A percentile compares a stretch with the other conserved stretches of the same genome.
These are phyloP conservation scores for Metschnikowia sp. DNA, from an alignment of 805 yeast species.

Conservation along the genomic window DNA sequence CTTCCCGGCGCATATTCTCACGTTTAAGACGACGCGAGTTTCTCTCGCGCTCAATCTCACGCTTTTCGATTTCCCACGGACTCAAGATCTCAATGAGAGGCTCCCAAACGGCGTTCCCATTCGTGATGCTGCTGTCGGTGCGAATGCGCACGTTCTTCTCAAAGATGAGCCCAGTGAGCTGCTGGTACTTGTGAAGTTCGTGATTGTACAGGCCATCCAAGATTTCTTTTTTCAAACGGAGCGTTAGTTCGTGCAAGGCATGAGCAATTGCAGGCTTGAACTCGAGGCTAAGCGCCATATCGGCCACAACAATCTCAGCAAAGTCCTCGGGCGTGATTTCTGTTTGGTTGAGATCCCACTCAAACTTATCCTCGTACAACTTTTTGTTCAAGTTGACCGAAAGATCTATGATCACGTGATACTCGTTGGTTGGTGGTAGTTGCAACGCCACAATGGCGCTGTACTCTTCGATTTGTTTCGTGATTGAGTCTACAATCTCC, in stretches of 20 bases:
- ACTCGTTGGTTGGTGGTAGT: constrained; percentile 54
- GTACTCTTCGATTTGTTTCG: constrained; percentile 77
- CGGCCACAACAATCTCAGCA: constrained; percentile 78
- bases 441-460: constrained; percentile 59
- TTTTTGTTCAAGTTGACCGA: constrained; percentile 80
- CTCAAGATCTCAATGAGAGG: constrained; percentile 84
- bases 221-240: constrained; percentile 77
- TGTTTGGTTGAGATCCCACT: constrained; percentile 73
- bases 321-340: constrained; percentile 76
- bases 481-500: constrained; percentile 66
- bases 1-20: constrained; percentile 74
- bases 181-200: constrained; percentile 42
- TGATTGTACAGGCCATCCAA: constrained; percentile 52
- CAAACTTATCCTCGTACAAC: constrained; percentile 86
- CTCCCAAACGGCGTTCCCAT: constrained; percentile 79
- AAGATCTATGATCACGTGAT: constrained; percentile 75
- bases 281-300: constrained; percentile 79
- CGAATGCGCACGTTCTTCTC: constrained; percentile 42
- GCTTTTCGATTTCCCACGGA: constrained; percentile 88
- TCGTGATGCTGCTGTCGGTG: constrained; percentile 65
- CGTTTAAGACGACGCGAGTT: constrained; percentile 88
- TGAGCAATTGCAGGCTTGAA: constrained; percentile 88
- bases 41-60: constrained; percentile 93
- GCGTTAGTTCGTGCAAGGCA: constrained; percentile 74
- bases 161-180: constrained; percentile 39